Evolutionary conservation across 305 asterid species (phyloP), one percentile per base, ranked within the genome.

Genomic region (Vinca major): DNA sequence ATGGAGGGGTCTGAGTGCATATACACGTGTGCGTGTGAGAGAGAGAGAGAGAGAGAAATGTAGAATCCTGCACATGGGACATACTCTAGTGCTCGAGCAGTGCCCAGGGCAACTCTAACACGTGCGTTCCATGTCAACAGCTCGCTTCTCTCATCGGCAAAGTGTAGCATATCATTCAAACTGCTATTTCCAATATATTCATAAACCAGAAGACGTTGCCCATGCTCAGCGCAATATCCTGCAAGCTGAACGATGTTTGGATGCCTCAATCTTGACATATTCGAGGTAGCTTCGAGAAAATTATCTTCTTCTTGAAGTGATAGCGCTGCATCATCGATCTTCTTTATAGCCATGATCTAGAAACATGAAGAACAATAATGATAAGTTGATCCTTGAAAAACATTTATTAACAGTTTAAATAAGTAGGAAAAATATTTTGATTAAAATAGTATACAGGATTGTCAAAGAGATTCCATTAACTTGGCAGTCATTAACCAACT

Each of bases 41-140:
- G 63, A 1, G 8, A 43, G 17, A 47, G 65, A 41, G 33, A n/a
- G 26, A 52, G 73, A 45, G 60, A 65, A 7, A 17, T 39, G 57
- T 8, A 66, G 41, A 11, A 49, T 72, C 26, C n/a, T 49, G 36
- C 53, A 73, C 50, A 57, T 21, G 26, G 19, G 60, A 74, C 96
- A 66, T 89, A 93, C 99, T 93, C 97, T 67, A 93, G 80, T 70
- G 99, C 99, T 80, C 99, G 84, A 76, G 99, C 97, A 60, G 95
- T 86, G 79, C 97, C 97, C 75, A 91, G 97, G 57, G 97, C 96
- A 63, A 91, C 91, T 85, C 88, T 86, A 73, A 93, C 93, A 36
- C 99, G 94, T 62, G 95, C 95, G 67, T 91, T 93, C 99, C 97
- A 91, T 20, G 97, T 90, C 72, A 93, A 84, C 91, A 85, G 52